Base-by-base conservation (phyloP, 2,329 filamentous ascomycete genomes). In the Truncatella angustata region DNA sequence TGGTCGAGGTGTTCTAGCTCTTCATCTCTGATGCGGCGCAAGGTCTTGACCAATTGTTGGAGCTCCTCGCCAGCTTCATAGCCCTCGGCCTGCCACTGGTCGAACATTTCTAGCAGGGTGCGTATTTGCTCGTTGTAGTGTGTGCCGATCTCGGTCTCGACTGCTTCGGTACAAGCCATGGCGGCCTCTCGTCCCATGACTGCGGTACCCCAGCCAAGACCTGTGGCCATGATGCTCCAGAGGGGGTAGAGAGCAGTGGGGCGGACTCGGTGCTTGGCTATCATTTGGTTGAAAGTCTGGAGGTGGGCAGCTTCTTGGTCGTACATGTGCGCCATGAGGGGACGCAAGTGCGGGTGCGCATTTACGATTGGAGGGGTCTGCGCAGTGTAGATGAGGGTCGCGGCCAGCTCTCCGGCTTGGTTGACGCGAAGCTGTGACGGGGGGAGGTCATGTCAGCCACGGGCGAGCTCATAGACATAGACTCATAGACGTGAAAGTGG, bases 131-230 rank as follows among this genome's bases (percentile, higher is more conserved):
- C 85, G 67, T 97, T 97, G 70, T 99, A 99, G 73, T 99, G 94
- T 24, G 85, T 85, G 2, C 94, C 94, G 57, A 99, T 99, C 75
- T 97, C 94, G 5, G 93, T 99, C 78, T 99, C 94, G 1, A 99
- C 93, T 1, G 94, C 94, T 72, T 99, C 94, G 1, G 94, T 97
- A 68, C 94, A 99, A 11, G 94, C 94, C 94, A 99, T 99, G 32
- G 94, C 93, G 2, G 93, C 92, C 72, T 97, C 91, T 45, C 91
- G 83, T 1, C 94, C 92, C 79, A 99, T 80, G 37, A 94, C 73
- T 0, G 89, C 94, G 0, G 94, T 99, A 4, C 83, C 81, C 91
- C 94, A 97, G 16, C 94, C 94, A 6, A 99, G 73, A 0, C 87
- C 83, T 0, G 88, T 87, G 1, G 94, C 90, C 10, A 92, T 84